Percentiles rank a stretch among this genome's conserved stretches.
Evolutionary conservation across 805 yeast genomes (phyloP).

Genomic region (Helenozyma baotianmanensis): DNA sequence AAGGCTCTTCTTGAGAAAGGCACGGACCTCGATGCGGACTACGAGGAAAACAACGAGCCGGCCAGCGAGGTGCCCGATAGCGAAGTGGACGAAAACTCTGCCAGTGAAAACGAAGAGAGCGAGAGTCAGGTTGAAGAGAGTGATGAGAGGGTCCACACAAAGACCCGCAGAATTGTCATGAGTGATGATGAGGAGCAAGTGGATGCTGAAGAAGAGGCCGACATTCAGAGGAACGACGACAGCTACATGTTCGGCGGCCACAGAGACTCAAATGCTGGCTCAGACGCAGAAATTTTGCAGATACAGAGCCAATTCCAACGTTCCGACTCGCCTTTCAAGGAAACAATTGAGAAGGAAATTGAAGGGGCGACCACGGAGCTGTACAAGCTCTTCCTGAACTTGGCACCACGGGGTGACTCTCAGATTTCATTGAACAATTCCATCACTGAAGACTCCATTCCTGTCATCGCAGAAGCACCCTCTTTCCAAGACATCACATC

Average conservation of each 20-base stretch:
- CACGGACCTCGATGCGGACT: conserved; percentile 12
- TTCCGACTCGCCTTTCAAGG: conserved; percentile 8
- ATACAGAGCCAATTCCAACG: conserved; percentile 11
- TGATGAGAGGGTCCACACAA: no score
- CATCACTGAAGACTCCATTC: conserved; percentile 5
- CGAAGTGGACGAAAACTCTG: conserved; percentile 5
- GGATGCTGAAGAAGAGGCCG: conserved; percentile 12
- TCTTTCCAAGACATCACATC: conserved; percentile 20
- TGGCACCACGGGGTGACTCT: conserved; percentile 21
- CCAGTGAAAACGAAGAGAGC: no score
- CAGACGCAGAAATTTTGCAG: conserved; percentile 11
- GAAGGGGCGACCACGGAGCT: conserved; percentile 2
- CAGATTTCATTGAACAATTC: conserved; percentile 4
- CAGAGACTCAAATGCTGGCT: conserved; percentile 1
- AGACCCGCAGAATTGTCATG: conserved; percentile 6
- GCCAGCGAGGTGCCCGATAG: conserved; percentile 21
- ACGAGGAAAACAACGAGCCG: conserved; percentile 15
- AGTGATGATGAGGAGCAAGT: conserved; percentile 17
- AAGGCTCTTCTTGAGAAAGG: conserved; percentile 22
- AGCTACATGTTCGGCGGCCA: conserved; percentile 17
- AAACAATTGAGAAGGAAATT: conserved; percentile 2
- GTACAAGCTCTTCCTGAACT: conserved; percentile 23
- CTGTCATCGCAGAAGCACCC: conserved; percentile 11
- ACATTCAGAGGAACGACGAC: conserved; percentile 12
- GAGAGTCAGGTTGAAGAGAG: background rate